phyloP scores from a whole-genome alignment of 768 basidiomycete genomes.

The Agaricus sinodeliciosus region DNA sequence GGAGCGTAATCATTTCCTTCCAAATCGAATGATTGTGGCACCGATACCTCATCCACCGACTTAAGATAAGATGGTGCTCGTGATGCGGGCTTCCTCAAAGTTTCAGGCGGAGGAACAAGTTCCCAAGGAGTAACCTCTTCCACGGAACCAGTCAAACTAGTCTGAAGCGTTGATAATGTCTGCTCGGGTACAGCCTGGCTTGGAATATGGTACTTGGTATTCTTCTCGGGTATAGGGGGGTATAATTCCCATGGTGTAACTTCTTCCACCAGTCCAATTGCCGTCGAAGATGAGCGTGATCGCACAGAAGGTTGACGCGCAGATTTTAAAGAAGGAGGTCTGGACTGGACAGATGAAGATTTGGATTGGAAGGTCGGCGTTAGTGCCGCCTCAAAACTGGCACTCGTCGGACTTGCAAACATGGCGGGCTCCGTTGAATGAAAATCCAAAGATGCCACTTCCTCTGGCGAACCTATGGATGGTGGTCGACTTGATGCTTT shows the following conservation, averaged over 20 bases:
- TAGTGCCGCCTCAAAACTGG: slow-evolving; percentile 5
- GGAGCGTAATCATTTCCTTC: not conserved
- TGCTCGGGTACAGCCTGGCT: not conserved
- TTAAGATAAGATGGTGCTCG: slow-evolving; percentile 1
- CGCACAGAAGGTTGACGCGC: slow-evolving; percentile 11
- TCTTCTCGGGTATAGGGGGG: slow-evolving; percentile 14
- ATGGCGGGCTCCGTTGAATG: slow-evolving; percentile 3
- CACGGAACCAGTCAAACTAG: slow-evolving; percentile 9
- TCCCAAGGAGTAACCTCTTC: slow-evolving; percentile 21
- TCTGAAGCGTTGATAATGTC: slow-evolving; percentile 3
- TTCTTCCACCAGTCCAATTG: slow-evolving; percentile 21
- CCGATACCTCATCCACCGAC: slow-evolving; percentile 3
- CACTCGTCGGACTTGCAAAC: not conserved
- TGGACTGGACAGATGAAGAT: slow-evolving; percentile 11
- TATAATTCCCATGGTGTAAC: slow-evolving; percentile 30
- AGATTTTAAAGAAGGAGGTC: slow-evolving; percentile 3
- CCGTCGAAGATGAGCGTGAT: slow-evolving; percentile 15
- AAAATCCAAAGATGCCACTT: slow-evolving; percentile 13
- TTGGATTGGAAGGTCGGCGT: slow-evolving; percentile 13
- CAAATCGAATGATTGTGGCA: slow-evolving; percentile 5
- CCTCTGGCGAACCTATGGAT: slow-evolving; percentile 17
- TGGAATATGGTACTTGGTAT: slow-evolving; percentile 5
- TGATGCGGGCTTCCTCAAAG: not conserved
- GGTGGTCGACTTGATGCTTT: slow-evolving; percentile 17
- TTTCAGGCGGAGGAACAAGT: slow-evolving; percentile 12